Evolutionary conservation across 495 filamentous ascomycete species (phyloP), one percentile per base, ranked within the genome.

Genomic region (Penicillium pancosmium): DNA sequence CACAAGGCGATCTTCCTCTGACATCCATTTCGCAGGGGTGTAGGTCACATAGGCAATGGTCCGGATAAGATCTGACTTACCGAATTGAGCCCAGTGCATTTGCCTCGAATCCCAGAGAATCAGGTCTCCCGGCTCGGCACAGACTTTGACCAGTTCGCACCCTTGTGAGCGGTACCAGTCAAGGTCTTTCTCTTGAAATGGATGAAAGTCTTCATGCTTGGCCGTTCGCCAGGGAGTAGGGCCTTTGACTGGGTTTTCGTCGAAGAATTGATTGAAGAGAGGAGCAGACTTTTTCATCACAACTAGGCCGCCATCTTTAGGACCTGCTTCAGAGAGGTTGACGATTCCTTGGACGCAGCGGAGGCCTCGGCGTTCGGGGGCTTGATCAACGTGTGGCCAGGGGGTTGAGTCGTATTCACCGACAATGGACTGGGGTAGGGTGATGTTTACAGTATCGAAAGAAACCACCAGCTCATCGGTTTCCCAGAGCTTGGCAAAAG

Each of bases 271-370:
- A 5, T 58, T 38, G 13, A 58, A 52, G 2, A 58, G 19, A 4
- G 33, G 9, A n/a, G 21, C 23, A 2, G 36, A 46, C 8, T 19
- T 53, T 50, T 7, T 48, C 34, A 49, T 21, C 0, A 68, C 55
- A 1, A 70, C 41, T 19, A 73, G 52, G 5, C 62, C 56, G 0
- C 71, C 69, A 38, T 72, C 71, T 23, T 67, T 36, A 0, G 64
- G 55, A 23, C 68, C 61, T 47, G 56, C 40, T 15, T 50, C 38
- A 7, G 58, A 59, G 0, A 72, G 67, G 44, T 73, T 73, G 60
- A 75, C 72, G 21, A 76, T 67, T n/a, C 73, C 74, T 43, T 74
- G 68, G 2, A 69, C 67, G 47, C 69, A 72, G 43, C 67, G 63
- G 19, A 70, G 41, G n/a, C 71, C 71, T 11, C 49, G 43, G 3